Evolutionary conservation across 2,329 filamentous ascomycete species (phyloP), one percentile per base, ranked within the genome.

Genomic region (Mariannaea elegans): DNA sequence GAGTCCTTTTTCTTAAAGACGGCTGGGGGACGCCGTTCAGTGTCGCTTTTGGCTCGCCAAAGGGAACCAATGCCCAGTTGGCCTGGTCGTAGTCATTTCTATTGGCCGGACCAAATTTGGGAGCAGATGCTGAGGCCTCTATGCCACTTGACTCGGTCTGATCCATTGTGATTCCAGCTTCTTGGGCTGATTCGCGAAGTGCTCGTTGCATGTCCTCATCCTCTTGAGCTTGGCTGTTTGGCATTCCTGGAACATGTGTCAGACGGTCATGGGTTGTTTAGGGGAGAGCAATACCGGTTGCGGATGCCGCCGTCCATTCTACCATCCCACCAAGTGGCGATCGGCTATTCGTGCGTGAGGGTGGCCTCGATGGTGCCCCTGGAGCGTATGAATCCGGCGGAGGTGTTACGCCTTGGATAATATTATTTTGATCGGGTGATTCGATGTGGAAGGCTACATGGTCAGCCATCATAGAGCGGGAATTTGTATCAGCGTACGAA

Each of bases 61-160:
- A 71, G 0, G 78, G 80, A 1, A 89, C 81, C 83, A 90, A 82
- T 10, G 82, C 84, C 87, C 87, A 90, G 63, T 83, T 78, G 45
- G 77, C 77, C 23, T 78, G 71, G 36, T 87, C 82, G 63, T 89
- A 89, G 34, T 84, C 77, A 2, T 75, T 69, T 32, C 86, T 78
- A 42, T 81, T 87, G 4, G 87, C 86, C 0, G 87, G 87, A 1
- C 87, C 87, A 73, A 90, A 89, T 44, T 82, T 70, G 4, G 80
- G 78, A n/a, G 75, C 64, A 39, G 74, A 72, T 1, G 74, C 69
- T 14, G 77, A 77, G 21, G 71, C 67, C 39, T 79, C 76, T 32
- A 78, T 78, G 7, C 87, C 67, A 13, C 84, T 85, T 2, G 77
- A 77, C 70, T 88, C 84, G 64, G 87, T 85, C 5, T 72, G 72